Evolutionary conservation across 257 asterid species (phyloP).

Genomic region (Ophiorrhiza pumila): DNA sequence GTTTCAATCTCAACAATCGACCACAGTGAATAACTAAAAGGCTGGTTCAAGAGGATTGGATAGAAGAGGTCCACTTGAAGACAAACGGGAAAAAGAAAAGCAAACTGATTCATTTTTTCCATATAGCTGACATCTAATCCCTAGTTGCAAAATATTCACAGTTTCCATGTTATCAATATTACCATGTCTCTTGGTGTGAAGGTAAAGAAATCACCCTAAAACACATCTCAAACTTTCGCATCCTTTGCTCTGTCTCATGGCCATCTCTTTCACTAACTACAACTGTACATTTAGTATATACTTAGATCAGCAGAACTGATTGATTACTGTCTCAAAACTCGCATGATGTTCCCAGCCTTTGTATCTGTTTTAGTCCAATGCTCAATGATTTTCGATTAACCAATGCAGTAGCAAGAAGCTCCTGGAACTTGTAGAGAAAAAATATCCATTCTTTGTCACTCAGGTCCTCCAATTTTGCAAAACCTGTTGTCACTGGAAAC

Average conservation of each 20-base stretch:
- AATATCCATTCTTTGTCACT: slow-evolving; percentile 13
- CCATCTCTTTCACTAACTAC: background rate
- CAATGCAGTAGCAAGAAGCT: slow-evolving; percentile 15
- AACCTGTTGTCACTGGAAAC: background rate
- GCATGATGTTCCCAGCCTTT: slow-evolving; percentile 16
- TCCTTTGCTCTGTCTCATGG: background rate
- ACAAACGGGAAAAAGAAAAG: no score
- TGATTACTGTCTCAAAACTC: slow-evolving; percentile 9
- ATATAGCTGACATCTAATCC: background rate
- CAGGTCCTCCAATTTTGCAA: slow-evolving; percentile 14
- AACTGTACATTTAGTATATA: background rate
- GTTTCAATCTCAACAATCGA: no score
- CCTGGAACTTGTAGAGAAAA: slow-evolving; percentile 12
- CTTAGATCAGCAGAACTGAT: background rate
- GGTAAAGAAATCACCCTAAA: background rate
- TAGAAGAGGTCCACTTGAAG: no score
- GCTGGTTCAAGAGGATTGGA: no score
- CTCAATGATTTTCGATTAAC: slow-evolving; percentile 2
- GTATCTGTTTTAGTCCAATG: slow-evolving; percentile 2
- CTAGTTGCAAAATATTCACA: slow-evolving; percentile 3
- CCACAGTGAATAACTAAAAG: no score
- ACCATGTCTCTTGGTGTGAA: background rate
- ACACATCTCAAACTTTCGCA: slow-evolving; percentile 3
- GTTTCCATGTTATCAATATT: background rate
- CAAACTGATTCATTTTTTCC: no score